phyloP scores from a whole-genome alignment of 2,329 filamentous ascomycete genomes.

The Ophiostoma montium region DNA sequence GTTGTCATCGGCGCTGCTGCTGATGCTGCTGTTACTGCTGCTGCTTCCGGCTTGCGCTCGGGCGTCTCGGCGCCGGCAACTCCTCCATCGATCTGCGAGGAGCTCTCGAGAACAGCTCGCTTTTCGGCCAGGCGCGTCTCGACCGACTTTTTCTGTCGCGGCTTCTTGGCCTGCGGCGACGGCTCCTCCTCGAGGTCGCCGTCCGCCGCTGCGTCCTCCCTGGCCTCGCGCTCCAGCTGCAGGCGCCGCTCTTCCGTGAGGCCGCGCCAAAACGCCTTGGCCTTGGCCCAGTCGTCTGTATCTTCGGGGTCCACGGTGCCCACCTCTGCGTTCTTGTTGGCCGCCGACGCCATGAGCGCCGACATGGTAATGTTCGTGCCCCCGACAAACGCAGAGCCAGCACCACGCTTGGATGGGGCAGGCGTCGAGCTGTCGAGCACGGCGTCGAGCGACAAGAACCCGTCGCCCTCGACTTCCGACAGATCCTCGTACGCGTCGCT shows the following conservation, averaged over 20 bases:
- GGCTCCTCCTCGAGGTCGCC: conserved; percentile 27
- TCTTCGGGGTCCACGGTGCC: not conserved
- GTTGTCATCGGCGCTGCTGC: not conserved
- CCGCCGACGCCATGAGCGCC: not conserved
- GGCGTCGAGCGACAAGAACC: conserved; percentile 60
- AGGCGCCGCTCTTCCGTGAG: conserved; percentile 48
- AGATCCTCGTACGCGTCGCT: conserved; percentile 67
- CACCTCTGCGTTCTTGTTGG: not conserved
- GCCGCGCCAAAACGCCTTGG: conserved; percentile 56
- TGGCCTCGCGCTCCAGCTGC: conserved; percentile 43
- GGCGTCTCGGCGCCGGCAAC: not conserved
- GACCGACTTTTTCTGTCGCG: conserved; percentile 25
- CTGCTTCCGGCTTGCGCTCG: conserved; percentile 4
- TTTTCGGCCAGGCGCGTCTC: conserved; percentile 28
- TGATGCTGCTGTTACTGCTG: conserved; percentile 4
- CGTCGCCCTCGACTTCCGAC: conserved; percentile 47
- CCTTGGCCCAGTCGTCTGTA: conserved; percentile 48
- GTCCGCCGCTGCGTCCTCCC: conserved; percentile 37
- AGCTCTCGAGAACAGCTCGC: conserved; percentile 22
- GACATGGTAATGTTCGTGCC: not conserved
- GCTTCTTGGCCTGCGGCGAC: conserved; percentile 24
- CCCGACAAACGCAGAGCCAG: not conserved
- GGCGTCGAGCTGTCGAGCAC: conserved; percentile 46
- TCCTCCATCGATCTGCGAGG: not conserved
- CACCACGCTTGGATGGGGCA: conserved; percentile 7